Base-by-base conservation (phyloP, 2,329 filamentous ascomycete genomes). In the Monilinia fructigena region DNA sequence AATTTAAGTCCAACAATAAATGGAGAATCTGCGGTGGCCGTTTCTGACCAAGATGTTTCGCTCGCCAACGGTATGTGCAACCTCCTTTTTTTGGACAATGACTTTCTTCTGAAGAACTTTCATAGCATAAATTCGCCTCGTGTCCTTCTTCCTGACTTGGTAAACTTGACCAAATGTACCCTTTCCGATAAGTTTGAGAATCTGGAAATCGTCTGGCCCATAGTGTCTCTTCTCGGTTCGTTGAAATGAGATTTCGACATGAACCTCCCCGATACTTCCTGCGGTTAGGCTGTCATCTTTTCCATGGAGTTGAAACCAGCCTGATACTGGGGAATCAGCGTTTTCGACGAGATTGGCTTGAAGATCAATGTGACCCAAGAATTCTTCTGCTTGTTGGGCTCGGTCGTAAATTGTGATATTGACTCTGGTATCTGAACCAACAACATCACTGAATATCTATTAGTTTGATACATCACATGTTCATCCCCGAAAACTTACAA, bases 101-200 rank as follows among this genome's bases (percentile, higher is more conserved):
- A 99, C 95, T 83, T 99, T 99, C 84, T 99, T 99, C 61, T 95
- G 97, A 42, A 99, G 82, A 1, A 99, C 94, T 79, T 99, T 99
- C 95, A 99, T 99, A 69, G 95, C 95, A 75, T 99, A 99, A 68
- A 99, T 97, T 55, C 95, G 89, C 74, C 89, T 88, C 0, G 94
- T 97, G 77, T 99, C 95, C 82, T 92, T 95, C 85, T 99, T 99
- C 73, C 92, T 89, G 8, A 99, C 95, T 77, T 99, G 95, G 77
- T 98, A 99, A 2, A 99, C 95, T 78, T 99, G 95, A 1, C 95
- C 95, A 76, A 99, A 99, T 0, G 95, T 99, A 65, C 95, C 95
- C 79, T 98, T 98, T 69, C 95, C 95, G 71, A 99, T 98, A 66
- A 99, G 86, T 77, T 96, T 95, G 69, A 99, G 81, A 63, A 99